phyloP scores from a whole-genome alignment of 345 rosid genomes.

The Eucalyptus coolabah region DNA sequence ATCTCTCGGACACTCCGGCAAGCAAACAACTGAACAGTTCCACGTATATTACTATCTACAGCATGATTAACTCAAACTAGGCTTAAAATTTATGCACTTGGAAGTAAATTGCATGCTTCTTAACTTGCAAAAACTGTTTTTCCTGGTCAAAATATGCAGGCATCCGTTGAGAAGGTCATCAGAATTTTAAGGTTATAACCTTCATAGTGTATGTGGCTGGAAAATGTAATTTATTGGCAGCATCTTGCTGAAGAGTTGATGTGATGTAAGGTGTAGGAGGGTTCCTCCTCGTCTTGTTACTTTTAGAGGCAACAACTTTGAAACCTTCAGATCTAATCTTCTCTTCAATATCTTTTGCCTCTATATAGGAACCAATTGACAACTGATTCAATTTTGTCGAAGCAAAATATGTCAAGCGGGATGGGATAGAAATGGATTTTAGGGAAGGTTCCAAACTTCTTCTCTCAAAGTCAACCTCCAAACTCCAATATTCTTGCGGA shows the following conservation, averaged over 20 bases:
- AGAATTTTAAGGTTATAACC: constrained; percentile 21
- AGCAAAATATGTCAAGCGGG: constrained; percentile 57
- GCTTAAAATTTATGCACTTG: neutral
- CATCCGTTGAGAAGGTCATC: neutral
- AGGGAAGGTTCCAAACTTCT: constrained; percentile 8
- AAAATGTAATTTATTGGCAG: constrained; percentile 83
- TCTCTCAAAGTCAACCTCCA: constrained; percentile 36
- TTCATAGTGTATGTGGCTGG: constrained; percentile 69
- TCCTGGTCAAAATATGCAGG: neutral
- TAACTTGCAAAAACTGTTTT: neutral
- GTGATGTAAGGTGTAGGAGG: constrained; percentile 96
- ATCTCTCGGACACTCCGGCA: neutral
- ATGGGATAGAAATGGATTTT: constrained; percentile 22
- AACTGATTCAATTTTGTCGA: constrained; percentile 64
- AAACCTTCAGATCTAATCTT: constrained; percentile 37
- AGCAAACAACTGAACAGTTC: neutral
- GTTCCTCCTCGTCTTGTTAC: constrained; percentile 41
- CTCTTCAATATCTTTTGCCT: constrained; percentile 47
- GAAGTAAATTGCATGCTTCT: neutral
- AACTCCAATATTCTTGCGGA: constrained; percentile 81
- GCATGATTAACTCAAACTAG: neutral
- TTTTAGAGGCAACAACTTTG: constrained; percentile 49
- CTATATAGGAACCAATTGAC: constrained; percentile 47
- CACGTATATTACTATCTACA: neutral
- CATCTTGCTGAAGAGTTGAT: constrained; percentile 98